phyloP scores from a whole-genome alignment of 2,329 filamentous ascomycete genomes.

The Xylaria sp. region DNA sequence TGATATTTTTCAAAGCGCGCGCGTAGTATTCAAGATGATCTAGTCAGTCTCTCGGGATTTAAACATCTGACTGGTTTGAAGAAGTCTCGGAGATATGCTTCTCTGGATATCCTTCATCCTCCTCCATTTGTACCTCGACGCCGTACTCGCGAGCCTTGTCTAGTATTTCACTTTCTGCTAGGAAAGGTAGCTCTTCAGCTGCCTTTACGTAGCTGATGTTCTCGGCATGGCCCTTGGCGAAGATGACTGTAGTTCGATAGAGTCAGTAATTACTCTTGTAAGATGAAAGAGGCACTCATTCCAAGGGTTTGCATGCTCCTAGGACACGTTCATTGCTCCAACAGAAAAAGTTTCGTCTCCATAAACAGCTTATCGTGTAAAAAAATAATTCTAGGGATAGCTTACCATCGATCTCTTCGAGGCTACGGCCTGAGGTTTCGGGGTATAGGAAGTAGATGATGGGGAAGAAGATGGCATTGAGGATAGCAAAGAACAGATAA shows the following conservation, averaged over 20 bases:
- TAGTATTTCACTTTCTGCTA: constrained; percentile 63
- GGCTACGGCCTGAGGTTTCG: constrained; percentile 59
- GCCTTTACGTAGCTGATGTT: constrained; percentile 70
- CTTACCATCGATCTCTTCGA: constrained; percentile 69
- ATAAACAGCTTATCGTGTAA: no score
- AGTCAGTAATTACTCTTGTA: no score
- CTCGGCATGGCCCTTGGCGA: constrained; percentile 67
- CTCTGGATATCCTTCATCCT: constrained; percentile 38
- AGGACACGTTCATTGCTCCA: no score
- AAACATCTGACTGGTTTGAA: constrained; percentile 21
- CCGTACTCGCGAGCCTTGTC: constrained; percentile 54
- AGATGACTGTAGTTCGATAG: no score
- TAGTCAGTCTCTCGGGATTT: not conserved
- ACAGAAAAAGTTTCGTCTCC: no score
- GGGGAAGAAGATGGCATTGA: constrained; percentile 58
- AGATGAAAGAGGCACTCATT: no score
- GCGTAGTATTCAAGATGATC: constrained; percentile 4
- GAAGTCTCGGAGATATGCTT: constrained; percentile 32
- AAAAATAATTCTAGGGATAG: no score
- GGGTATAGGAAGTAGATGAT: constrained; percentile 64
- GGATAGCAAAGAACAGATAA: constrained; percentile 57
- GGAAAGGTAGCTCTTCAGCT: constrained; percentile 64
- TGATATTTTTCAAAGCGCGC: not conserved
- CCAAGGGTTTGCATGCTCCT: no score
- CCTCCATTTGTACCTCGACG: constrained; percentile 41